phyloP scores from a whole-genome alignment of 2,329 filamentous ascomycete genomes.

The Apiospora arundinis region DNA sequence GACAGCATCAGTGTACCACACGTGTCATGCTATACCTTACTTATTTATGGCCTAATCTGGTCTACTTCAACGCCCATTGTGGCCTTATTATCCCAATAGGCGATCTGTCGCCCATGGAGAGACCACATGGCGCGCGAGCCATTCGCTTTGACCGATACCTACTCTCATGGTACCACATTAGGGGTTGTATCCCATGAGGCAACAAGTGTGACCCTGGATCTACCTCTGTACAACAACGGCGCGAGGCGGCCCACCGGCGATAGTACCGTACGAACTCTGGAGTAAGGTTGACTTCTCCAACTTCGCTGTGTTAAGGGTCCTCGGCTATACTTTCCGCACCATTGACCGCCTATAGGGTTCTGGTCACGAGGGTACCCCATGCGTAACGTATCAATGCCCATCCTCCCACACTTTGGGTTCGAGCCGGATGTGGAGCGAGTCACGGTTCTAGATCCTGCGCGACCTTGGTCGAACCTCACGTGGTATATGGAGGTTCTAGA shows the following conservation, averaged over 20 bases:
- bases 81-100: not conserved
- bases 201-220: not conserved
- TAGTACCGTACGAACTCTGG: not conserved
- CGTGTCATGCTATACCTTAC: not conserved
- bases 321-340: not conserved
- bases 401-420: not conserved
- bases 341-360: not conserved
- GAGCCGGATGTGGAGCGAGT: not conserved
- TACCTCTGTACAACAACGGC: not conserved
- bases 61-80: not conserved
- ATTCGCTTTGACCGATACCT: not conserved
- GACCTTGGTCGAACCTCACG: not conserved
- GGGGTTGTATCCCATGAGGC: not conserved
- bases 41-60: not conserved
- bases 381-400: not conserved
- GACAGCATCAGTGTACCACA: not conserved
- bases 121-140: not conserved
- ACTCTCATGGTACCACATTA: not conserved
- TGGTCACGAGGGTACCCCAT: not conserved
- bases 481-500: not conserved
- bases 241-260: not conserved
- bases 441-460: not conserved
- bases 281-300: not conserved
- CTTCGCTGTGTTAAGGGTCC: not conserved
- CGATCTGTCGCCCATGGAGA: not conserved